Evolutionary conservation across 371 early-diverging fungal genomes (phyloP), one percentile per base, ranked within the genome.

Genomic region (Syncephalastrum contaminatum): DNA sequence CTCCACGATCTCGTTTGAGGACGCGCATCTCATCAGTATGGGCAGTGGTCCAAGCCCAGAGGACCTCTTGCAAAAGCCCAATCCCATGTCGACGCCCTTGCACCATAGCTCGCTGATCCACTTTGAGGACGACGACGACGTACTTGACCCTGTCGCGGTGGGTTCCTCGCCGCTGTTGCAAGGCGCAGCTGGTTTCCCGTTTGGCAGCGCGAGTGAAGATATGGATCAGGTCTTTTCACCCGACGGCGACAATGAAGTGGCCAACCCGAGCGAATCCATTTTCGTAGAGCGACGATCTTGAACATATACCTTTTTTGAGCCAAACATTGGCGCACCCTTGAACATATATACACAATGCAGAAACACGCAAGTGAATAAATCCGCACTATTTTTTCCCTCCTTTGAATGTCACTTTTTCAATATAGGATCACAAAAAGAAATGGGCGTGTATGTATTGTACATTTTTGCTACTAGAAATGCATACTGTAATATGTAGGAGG

Each of bases 241-340:
- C 14, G 85, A 81, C 54, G 85, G 85, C 3, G 85, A 85, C 56
- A 85, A 82, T 45, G 85, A 85, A 43, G 77, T 81, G 4, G 85
- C 69, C 14, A 57, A 67, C 56, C 79, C 79, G 24, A 73, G 67
- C 30, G 79, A 78, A 18, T 75, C 75, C 40, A 60, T 78, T 7
- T 57, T 73, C 54, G 64, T 46, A 13, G 61, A 54, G 41, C 43
- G 43, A 51, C 36, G 36, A 2, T 30, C 36, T 8, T 30, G 36
- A 30, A 30, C 10, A 2, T 30, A 30, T 30, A 30, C 36, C 36
- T 30, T 30, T 30, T 8, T 30, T 12, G 5, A 30, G 36, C 36
- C 36, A 30, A 30, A 30, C 12, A 12, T 5, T 10, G 36, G 36
- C 36, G 36, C 36, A 30, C 36, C 12, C 10, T 30, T 30, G 36